phyloP scores from a whole-genome alignment of 345 rosid genomes.

The Citrus trifoliata region DNA sequence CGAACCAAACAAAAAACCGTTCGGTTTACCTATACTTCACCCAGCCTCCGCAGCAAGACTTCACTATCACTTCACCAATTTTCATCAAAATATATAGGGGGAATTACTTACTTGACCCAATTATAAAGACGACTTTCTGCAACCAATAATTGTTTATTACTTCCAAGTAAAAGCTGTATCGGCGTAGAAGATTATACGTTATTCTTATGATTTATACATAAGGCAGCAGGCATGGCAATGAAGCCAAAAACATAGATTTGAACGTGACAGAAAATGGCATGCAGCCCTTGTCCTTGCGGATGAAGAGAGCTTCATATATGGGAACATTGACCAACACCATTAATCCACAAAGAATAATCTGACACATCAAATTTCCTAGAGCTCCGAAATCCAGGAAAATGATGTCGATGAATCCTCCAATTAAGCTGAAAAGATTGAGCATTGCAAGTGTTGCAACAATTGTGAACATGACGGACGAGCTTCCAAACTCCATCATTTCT shows the following conservation, averaged over 20 bases:
- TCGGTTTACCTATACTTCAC: too few species aligned
- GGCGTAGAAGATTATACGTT: too few species aligned
- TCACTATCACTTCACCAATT: too few species aligned
- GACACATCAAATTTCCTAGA: slow-evolving; percentile 3
- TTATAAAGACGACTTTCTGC: too few species aligned
- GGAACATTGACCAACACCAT: slow-evolving; percentile 30
- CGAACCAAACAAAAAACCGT: too few species aligned
- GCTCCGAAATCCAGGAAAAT: background rate
- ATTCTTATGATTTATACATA: background rate
- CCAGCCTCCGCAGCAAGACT: too few species aligned
- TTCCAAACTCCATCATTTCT: slow-evolving; percentile 44
- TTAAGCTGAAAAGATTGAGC: slow-evolving; percentile 28
- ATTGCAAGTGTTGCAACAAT: slow-evolving; percentile 35
- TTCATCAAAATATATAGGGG: too few species aligned
- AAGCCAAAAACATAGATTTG: slow-evolving; percentile 30
- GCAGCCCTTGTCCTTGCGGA: slow-evolving; percentile 33
- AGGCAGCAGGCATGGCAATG: slow-evolving; percentile 22
- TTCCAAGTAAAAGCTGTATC: too few species aligned
- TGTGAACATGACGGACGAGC: slow-evolving; percentile 31
- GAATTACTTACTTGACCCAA: too few species aligned
- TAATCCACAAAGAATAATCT: slow-evolving; percentile 24
- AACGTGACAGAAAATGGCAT: slow-evolving; percentile 18
- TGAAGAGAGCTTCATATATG: slow-evolving; percentile 29
- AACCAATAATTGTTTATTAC: too few species aligned
- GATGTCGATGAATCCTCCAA: background rate